A percentile compares a stretch with the other conserved stretches of the same genome.
phyloP scores from a whole-genome alignment of 108 stramenopile species.

The Cyclotella sp. region DNA sequence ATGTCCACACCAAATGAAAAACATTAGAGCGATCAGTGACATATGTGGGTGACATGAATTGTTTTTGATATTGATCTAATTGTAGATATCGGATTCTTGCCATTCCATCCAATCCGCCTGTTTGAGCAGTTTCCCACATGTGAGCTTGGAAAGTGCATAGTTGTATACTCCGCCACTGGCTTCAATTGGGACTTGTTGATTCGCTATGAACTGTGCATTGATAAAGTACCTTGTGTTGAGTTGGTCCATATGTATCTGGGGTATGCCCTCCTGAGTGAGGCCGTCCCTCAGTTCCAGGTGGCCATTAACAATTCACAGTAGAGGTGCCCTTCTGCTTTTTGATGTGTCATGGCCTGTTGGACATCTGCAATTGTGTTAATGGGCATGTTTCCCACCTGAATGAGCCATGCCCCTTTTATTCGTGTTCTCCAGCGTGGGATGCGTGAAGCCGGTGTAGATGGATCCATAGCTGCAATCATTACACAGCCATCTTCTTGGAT shows the following conservation, averaged over 20 bases:
- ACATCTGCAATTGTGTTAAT: not conserved
- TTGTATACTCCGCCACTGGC: not conserved
- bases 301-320: not conserved
- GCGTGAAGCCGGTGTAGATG: too few species aligned
- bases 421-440: too few species aligned
- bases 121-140: not conserved
- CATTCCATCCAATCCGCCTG: not conserved
- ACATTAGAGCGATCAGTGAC: too few species aligned
- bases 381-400: too few species aligned
- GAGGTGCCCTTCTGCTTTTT: too few species aligned
- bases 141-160: not conserved
- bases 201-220: not conserved
- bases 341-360: not conserved
- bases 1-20: too few species aligned
- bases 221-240: not conserved
- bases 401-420: too few species aligned
- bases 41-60: not conserved
- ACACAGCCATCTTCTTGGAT: not conserved
- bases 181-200: not conserved
- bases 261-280: not conserved
- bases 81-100: constrained; percentile 7
- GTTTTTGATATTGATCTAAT: not conserved
- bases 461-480: too few species aligned
- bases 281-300: not conserved
- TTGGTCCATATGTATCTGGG: not conserved